phyloP scores from a whole-genome alignment of 2,329 filamentous ascomycete species.

The Fusarium tricinctum region DNA sequence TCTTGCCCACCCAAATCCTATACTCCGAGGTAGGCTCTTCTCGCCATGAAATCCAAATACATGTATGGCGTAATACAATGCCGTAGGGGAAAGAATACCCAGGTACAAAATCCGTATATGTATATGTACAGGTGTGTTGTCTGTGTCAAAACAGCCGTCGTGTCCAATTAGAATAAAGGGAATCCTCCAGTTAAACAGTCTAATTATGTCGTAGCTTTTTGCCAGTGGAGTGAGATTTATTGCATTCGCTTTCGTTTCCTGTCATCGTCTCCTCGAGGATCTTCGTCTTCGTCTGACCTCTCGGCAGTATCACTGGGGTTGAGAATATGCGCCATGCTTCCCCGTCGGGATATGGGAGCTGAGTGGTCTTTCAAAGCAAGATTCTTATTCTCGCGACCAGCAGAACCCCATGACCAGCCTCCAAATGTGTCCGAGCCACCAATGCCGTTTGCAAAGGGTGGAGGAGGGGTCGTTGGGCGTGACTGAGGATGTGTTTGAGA shows the following conservation, averaged over 20 bases:
- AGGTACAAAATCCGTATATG: conserved; percentile 28
- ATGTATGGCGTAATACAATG: conserved; percentile 25
- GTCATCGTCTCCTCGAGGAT: conserved; percentile 68
- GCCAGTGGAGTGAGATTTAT: conserved; percentile 61
- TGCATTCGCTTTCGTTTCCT: conserved; percentile 73
- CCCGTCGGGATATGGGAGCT: conserved; percentile 68
- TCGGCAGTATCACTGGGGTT: conserved; percentile 71
- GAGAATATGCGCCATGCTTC: conserved; percentile 75
- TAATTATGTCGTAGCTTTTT: conserved; percentile 1
- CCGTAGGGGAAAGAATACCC: conserved; percentile 14
- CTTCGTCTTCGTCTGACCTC: conserved; percentile 69
- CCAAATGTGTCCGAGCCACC: conserved; percentile 62
- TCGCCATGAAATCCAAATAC: conserved; percentile 32
- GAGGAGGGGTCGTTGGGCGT: conserved; percentile 66
- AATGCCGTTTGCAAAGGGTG: conserved; percentile 61
- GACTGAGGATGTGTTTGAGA: conserved; percentile 63
- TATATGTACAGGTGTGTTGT: conserved; percentile 26
- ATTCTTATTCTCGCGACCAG: conserved; percentile 65
- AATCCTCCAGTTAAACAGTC: neutral
- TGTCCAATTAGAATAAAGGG: neutral
- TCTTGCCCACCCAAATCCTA: conserved; percentile 36
- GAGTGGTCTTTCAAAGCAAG: conserved; percentile 68
- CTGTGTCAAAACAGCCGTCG: conserved; percentile 2
- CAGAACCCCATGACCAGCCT: conserved; percentile 70
- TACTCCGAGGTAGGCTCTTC: conserved; percentile 35